These are phyloP conservation scores for Neonectria hederae DNA, from an alignment of 2,329 filamentous ascomycete genomes.

Conservation along the genomic window DNA sequence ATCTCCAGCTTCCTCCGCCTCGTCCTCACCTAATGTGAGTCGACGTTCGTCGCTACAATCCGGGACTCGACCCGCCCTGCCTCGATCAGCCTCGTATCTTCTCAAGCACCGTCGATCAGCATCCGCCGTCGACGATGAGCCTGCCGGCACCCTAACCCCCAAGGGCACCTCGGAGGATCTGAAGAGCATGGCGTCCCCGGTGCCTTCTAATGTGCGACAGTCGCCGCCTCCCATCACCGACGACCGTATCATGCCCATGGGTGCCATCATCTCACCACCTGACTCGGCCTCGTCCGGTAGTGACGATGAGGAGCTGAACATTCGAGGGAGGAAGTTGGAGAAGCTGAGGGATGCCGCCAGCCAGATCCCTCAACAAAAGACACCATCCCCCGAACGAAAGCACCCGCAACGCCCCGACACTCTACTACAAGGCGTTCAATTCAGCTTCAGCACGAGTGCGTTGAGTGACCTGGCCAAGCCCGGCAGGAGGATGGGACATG, in stretches of 20 bases:
- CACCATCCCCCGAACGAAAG: slow-evolving; percentile 58
- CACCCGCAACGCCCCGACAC: slow-evolving; percentile 60
- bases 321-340: slow-evolving; percentile 59
- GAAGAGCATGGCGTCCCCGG: slow-evolving; percentile 50
- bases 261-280: slow-evolving; percentile 89
- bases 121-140: slow-evolving; percentile 41
- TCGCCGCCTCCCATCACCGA: slow-evolving; percentile 85
- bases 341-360: slow-evolving; percentile 80
- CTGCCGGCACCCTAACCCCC: slow-evolving; percentile 54
- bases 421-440: slow-evolving; percentile 51
- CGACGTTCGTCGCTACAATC: slow-evolving; percentile 67
- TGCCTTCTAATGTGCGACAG: slow-evolving; percentile 71
- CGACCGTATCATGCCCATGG: slow-evolving; percentile 76
- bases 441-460: slow-evolving; percentile 59
- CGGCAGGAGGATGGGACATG: slow-evolving; percentile 57
- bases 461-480: slow-evolving; percentile 54
- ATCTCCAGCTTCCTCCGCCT: slow-evolving; percentile 68
- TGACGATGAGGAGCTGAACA: slow-evolving; percentile 71
- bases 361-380: slow-evolving; percentile 67
- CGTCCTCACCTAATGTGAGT: slow-evolving; percentile 65
- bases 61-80: slow-evolving; percentile 62
- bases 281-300: slow-evolving; percentile 84
- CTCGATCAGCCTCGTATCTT: slow-evolving; percentile 73
- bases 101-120: slow-evolving; percentile 69
- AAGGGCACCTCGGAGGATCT: slow-evolving; percentile 61